Conservation (phyloP, 345 rosid species). For the Euphorbia pulcherrima region DNA sequence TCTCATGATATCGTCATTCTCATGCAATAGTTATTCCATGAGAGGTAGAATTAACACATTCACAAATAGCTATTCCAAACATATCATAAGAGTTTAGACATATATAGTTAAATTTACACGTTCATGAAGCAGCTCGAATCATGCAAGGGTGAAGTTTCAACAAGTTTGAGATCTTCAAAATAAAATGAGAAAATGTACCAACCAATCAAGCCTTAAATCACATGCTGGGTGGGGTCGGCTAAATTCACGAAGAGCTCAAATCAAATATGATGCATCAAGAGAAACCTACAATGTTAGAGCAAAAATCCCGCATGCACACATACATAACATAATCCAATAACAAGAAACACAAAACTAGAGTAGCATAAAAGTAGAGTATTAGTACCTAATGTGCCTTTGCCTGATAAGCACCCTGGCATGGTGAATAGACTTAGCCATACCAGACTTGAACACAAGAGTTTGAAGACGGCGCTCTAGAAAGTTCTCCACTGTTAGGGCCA, state of each 20-base stretch:
- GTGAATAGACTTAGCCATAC: constrained; percentile 69
- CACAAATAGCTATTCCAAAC: too few species aligned
- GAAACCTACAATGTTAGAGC: not conserved
- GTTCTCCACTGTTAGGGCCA: constrained; percentile 66
- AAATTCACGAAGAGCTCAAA: not conserved
- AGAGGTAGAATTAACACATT: too few species aligned
- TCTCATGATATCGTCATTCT: too few species aligned
- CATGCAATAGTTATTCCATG: too few species aligned
- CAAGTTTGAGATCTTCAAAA: too few species aligned
- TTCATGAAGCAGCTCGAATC: too few species aligned
- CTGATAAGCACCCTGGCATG: constrained; percentile 66
- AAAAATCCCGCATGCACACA: not conserved
- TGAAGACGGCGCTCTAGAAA: constrained; percentile 70
- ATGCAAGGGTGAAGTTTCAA: too few species aligned
- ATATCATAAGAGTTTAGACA: too few species aligned
- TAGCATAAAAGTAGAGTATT: not conserved
- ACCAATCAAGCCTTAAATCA: too few species aligned
- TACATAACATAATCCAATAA: not conserved
- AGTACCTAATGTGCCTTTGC: constrained; percentile 63
- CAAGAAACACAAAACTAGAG: not conserved
- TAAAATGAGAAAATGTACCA: too few species aligned
- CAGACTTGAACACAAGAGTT: constrained; percentile 61
- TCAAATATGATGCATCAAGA: not conserved
- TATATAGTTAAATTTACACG: too few species aligned
- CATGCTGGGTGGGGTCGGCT: too few species aligned